Base-by-base conservation (phyloP, 2,329 filamentous ascomycete species). In the Fonsecaea erecta region DNA sequence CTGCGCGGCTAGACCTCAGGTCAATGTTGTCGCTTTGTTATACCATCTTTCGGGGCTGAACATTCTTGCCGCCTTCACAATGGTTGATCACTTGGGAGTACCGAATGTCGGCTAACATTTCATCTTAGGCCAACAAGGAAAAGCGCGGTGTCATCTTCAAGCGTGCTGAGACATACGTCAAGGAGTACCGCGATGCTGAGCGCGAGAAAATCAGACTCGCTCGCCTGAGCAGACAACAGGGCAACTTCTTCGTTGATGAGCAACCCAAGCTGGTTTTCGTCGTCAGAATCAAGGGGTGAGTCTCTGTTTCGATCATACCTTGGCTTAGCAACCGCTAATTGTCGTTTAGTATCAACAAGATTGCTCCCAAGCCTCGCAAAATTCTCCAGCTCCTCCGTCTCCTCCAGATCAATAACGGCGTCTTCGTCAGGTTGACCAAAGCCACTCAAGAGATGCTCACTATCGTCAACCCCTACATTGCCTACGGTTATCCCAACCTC, bases 1-100 rank as follows among this genome's bases (percentile, higher is more conserved):
- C 87, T 82, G 83, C 84, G 90, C 92, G 91, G 94, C 94, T 98
- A 99, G 95, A 91, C 91, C 83, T 80, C 74, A 76, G 32, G 91
- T 94, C 95, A 80, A 96, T 99, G 95, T 85, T 96, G 94, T 97
- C 93, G 92, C 91, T 86, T 48, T 86, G 64, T 67, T 92, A 89
- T 92, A 96, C 92, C 92, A 96, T 96, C 93, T 97, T 97, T 97
- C 93, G 93, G 93, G 92, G 92, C 92, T 97, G 93, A 97, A 59
- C 67, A 65, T 64, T 37, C 52, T 28, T 24, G 40, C 37, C 28
- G 28, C 46, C 16, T 24, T n/a, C 37, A 55, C 43, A 52, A 21
- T 34, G 8, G 16, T n/a, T 52, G 30, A 51, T 60, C 48, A 53
- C 54, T 24, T 18, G 34, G 9, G 16, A 62, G 55, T 73, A 77